Evolutionary conservation across 352 stramenopile genomes (phyloP).

Genomic region (Pythium biforme): DNA sequence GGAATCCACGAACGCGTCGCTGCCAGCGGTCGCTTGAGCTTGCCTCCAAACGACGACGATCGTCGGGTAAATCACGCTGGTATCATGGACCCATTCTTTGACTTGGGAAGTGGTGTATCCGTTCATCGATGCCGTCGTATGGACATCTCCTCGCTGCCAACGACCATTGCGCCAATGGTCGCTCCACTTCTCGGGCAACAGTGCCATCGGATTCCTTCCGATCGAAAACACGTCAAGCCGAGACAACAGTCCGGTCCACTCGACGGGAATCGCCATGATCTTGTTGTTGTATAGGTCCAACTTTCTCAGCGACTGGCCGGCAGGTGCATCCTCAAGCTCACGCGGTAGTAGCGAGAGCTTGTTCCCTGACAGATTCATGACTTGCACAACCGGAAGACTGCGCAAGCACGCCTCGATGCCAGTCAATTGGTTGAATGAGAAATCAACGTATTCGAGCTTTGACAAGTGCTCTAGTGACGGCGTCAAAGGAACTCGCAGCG

Average conservation of each 20-base stretch:
- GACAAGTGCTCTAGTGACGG: constrained; percentile 28
- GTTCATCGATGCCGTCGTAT: constrained; percentile 41
- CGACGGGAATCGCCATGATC: constrained; percentile 49
- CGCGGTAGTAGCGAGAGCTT: constrained; percentile 42
- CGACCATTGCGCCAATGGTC: constrained; percentile 22
- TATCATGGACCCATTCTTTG: constrained; percentile 51
- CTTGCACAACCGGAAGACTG: constrained; percentile 42
- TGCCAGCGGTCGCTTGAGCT: neutral
- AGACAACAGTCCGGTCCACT: constrained; percentile 46
- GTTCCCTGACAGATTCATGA: constrained; percentile 56
- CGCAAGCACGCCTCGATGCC: constrained; percentile 53
- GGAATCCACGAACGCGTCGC: constrained; percentile 43
- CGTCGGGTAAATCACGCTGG: constrained; percentile 44
- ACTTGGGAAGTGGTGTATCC: constrained; percentile 55
- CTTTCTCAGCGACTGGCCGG: constrained; percentile 35
- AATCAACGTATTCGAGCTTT: constrained; percentile 53
- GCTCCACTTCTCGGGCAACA: constrained; percentile 67
- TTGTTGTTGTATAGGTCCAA: constrained; percentile 68
- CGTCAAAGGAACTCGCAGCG: constrained; percentile 38
- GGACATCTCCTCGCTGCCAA: constrained; percentile 58
- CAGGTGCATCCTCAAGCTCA: constrained; percentile 31
- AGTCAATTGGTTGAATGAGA: constrained; percentile 51
- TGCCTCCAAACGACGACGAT: constrained; percentile 54
- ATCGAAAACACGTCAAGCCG: constrained; percentile 59
- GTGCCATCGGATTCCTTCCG: constrained; percentile 50